Base-by-base conservation (phyloP, 2,329 filamentous ascomycete species). In the Cladorrhinum sp. region DNA sequence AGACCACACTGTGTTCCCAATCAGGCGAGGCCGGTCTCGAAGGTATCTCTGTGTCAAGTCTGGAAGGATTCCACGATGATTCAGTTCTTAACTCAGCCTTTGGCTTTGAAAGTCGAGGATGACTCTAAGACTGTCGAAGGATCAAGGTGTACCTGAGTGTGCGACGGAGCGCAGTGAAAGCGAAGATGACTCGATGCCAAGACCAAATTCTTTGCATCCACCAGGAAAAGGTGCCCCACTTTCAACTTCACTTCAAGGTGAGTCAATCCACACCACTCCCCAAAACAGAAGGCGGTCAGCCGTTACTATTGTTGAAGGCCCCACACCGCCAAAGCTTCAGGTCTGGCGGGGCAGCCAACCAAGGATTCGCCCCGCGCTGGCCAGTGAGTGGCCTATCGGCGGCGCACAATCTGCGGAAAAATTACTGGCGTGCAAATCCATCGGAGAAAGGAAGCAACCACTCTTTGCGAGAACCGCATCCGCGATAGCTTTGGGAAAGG, bases 321-420 rank as follows among this genome's bases (percentile, higher is more conserved):
- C 46, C 46, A 50, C 46, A 50, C 46, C 3, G 14, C 16, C 12
- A 14, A 28, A 30, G 21, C 53, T 46, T 26, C 20, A 48, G 24
- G 33, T 6, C 21, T 14, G 30, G 33, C n/a, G 51, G 26, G 23
- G 58, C 60, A 59, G 57, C 49, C 59, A 60, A 18, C 46, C 55
- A 48, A 30, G 55, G 6, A 50, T 33, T 62, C 55, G 64, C 67
- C 67, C 67, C 67, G 65, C 67, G 65, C 53, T 63, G 60, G 42
- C 46, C 53, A 42, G 46, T 55, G 23, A 55, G 26, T 48, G 57
- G 57, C 62, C 60, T 66, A 66, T 65, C 62, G 60, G 62, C 55
- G 60, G 53, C 64, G 65, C 66, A 67, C 66, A 69, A 69, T 64
- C 66, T 63, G 61, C 65, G 62, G 65, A 68, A 67, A 67, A 67